Evolutionary conservation across 2,329 filamentous ascomycete species (phyloP).

Genomic region (Cytospora paraplurivora): DNA sequence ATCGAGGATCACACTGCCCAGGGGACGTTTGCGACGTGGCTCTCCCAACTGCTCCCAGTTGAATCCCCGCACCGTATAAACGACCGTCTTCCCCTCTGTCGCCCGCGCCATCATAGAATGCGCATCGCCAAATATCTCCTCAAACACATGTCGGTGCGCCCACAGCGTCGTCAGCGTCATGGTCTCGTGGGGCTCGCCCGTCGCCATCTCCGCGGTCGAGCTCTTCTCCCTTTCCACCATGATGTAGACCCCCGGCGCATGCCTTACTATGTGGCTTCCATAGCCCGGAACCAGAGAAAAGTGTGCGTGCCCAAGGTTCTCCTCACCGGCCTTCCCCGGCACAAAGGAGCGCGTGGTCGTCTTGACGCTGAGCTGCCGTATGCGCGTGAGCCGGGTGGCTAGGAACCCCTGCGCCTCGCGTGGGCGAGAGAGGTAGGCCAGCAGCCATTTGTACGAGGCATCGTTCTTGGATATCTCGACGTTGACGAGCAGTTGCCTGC

Average conservation of each 20-base stretch:
- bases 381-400: constrained; percentile 58
- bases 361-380: constrained; percentile 61
- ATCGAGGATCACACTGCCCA: constrained; percentile 86
- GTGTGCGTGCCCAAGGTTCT: constrained; percentile 71
- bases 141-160: constrained; percentile 84
- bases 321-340: constrained; percentile 65
- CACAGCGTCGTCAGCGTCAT: constrained; percentile 91
- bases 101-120: constrained; percentile 76
- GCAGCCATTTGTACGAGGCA: constrained; percentile 88
- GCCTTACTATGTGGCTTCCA: constrained; percentile 84
- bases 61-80: constrained; percentile 83
- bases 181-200: constrained; percentile 91
- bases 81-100: constrained; percentile 88
- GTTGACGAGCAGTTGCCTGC: constrained; percentile 86
- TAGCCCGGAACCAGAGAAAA: constrained; percentile 92
- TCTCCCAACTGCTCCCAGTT: constrained; percentile 86
- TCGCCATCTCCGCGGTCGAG: constrained; percentile 75
- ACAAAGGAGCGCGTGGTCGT: constrained; percentile 53
- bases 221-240: constrained; percentile 86
- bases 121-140: constrained; percentile 85
- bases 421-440: constrained; percentile 90
- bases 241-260: constrained; percentile 78
- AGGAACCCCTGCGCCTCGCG: constrained; percentile 66
- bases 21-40: constrained; percentile 80
- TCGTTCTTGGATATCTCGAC: constrained; percentile 95